These are phyloP conservation scores for Xylaria curta DNA, from an alignment of 495 filamentous ascomycete genomes.

Conservation along the genomic window DNA sequence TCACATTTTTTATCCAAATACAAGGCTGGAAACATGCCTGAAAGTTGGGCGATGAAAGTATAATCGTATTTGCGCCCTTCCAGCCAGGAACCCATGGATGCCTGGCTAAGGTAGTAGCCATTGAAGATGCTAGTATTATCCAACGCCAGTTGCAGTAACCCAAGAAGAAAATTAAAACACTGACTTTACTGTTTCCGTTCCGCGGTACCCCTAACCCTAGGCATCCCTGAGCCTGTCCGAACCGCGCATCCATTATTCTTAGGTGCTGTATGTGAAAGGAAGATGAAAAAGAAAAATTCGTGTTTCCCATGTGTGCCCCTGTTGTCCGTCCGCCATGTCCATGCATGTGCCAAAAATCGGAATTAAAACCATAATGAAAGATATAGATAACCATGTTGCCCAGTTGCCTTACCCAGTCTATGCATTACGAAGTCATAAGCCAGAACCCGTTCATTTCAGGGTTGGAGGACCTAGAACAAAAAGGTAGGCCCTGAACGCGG, in stretches of 20 bases:
- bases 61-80: constrained; percentile 1
- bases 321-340: not conserved
- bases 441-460: constrained; percentile 27
- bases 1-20: not conserved
- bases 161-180: not conserved
- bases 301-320: constrained; percentile 15
- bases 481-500: constrained; percentile 23
- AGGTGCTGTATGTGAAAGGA: not conserved
- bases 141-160: constrained; percentile 15
- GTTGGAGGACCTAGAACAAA: constrained; percentile 27
- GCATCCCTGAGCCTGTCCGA: not conserved
- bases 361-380: constrained; percentile 5
- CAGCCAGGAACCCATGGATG: not conserved
- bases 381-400: constrained; percentile 26
- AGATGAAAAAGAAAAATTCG: not conserved
- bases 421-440: constrained; percentile 32
- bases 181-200: constrained; percentile 14
- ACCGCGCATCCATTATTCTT: not conserved
- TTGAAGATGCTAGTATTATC: not conserved
- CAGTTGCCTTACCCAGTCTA: constrained; percentile 44
- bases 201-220: not conserved
- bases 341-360: constrained; percentile 11
- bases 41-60: constrained; percentile 6
- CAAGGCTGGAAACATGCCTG: not conserved
- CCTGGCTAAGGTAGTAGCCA: not conserved